Conservation (phyloP, 352 stramenopile species). For the Albugo candida region DNA sequence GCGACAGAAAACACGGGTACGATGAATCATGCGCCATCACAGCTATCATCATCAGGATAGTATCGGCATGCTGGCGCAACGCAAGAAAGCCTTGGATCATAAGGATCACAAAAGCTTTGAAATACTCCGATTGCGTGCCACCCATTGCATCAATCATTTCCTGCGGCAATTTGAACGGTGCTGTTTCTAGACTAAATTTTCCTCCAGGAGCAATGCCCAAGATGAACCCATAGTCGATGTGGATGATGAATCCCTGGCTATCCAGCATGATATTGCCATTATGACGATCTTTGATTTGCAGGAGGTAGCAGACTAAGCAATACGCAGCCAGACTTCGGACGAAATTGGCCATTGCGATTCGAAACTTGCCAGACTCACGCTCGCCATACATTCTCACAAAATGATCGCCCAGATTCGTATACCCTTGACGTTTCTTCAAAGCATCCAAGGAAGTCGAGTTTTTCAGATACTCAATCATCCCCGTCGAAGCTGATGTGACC, state of each 20-base stretch:
- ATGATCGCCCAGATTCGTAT: conserved; percentile 74
- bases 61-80: conserved; percentile 86
- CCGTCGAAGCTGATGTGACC: conserved; percentile 84
- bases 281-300: conserved; percentile 98
- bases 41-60: conserved; percentile 91
- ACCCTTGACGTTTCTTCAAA: conserved; percentile 81
- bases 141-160: conserved; percentile 97
- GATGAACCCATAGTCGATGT: conserved; percentile 99
- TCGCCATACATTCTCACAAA: conserved; percentile 88
- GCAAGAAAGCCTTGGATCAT: conserved; percentile 95
- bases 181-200: conserved; percentile 90
- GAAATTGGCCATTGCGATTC: conserved; percentile 93
- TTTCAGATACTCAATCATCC: conserved; percentile 94
- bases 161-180: conserved; percentile 96
- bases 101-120: conserved; percentile 94
- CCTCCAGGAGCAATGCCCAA: conserved; percentile 91
- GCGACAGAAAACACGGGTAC: conserved; percentile 88
- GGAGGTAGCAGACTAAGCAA: conserved; percentile 93
- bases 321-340: conserved; percentile 94
- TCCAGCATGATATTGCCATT: conserved; percentile 99
- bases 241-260: conserved; percentile 89
- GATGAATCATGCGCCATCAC: conserved; percentile 92
- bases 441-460: conserved; percentile 94
- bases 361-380: conserved; percentile 63
- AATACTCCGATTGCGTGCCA: conserved; percentile 77